A percentile compares a stretch with the other conserved stretches of the same genome.
These are phyloP conservation scores for Xylariaceae sp. DNA, from an alignment of 2,329 filamentous ascomycete genomes.

Conservation along the genomic window DNA sequence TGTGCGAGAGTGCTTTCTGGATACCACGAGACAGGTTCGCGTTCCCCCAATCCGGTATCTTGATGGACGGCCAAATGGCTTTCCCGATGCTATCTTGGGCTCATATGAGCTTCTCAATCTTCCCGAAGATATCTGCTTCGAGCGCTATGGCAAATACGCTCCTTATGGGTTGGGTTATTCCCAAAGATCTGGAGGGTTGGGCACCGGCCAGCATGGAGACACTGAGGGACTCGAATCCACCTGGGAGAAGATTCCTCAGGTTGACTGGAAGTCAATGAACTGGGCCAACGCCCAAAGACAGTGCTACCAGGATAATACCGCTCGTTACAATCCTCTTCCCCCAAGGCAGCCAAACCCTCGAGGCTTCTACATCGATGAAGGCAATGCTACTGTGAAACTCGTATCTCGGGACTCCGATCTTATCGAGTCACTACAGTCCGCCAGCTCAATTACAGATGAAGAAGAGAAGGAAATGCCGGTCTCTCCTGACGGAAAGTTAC, in stretches of 20 bases:
- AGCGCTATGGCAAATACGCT: conserved; percentile 81
- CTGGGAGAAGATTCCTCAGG: conserved; percentile 66
- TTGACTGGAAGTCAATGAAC: conserved; percentile 72
- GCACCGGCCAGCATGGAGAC: conserved; percentile 81
- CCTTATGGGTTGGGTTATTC: conserved; percentile 91
- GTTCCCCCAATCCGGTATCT: conserved; percentile 71
- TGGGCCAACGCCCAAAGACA: conserved; percentile 76
- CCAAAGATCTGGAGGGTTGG: conserved; percentile 70
- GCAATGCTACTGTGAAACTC: conserved; percentile 21
- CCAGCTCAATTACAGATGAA: conserved; percentile 11
- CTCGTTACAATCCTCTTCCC: conserved; percentile 58
- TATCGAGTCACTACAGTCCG: conserved; percentile 12
- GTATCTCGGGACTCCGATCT: conserved; percentile 23
- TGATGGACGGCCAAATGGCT: conserved; percentile 74
- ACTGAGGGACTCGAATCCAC: conserved; percentile 74
- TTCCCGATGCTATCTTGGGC: conserved; percentile 81
- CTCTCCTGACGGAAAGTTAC: conserved; percentile 16
- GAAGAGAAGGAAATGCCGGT: conserved; percentile 21
- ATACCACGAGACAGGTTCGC: conserved; percentile 59
- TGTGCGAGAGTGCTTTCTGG: conserved; percentile 74
- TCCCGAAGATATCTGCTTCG: conserved; percentile 85
- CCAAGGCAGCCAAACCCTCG: conserved; percentile 38
- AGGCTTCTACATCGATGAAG: conserved; percentile 50
- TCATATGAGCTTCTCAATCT: conserved; percentile 78
- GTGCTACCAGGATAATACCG: conserved; percentile 67